Percentiles rank a stretch among this genome's conserved stretches.
phyloP scores from a whole-genome alignment of 371 early-diverging fungal genomes.

The Entomophthora muscae region DNA sequence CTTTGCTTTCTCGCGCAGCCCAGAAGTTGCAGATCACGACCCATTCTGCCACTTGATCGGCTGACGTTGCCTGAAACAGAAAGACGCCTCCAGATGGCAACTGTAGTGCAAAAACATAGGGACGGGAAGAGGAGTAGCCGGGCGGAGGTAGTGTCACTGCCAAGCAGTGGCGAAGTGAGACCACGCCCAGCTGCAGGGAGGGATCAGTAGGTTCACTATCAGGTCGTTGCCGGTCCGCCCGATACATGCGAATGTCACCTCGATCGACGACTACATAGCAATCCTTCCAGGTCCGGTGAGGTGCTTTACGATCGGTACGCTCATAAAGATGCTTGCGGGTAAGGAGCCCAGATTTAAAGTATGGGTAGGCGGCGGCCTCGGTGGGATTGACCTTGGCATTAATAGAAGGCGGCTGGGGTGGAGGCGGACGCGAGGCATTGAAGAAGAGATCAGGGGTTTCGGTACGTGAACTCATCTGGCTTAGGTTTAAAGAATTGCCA shows the following conservation, averaged over 20 bases:
- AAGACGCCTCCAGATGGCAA: slow-evolving; percentile 57
- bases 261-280: slow-evolving; percentile 49
- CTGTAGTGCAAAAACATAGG: slow-evolving; percentile 64
- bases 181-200: slow-evolving; percentile 26
- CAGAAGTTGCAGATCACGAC: slow-evolving; percentile 71
- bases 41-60: slow-evolving; percentile 57
- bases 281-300: slow-evolving; percentile 71
- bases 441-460: slow-evolving; percentile 6
- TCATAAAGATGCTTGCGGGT: slow-evolving; percentile 73
- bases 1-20: slow-evolving; percentile 74
- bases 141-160: slow-evolving; percentile 62
- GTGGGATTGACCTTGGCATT: neutral
- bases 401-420: neutral
- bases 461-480: slow-evolving; percentile 3
- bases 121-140: slow-evolving; percentile 58
- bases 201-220: slow-evolving; percentile 17
- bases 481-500: slow-evolving; percentile 9
- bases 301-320: slow-evolving; percentile 53
- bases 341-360: slow-evolving; percentile 53
- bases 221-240: slow-evolving; percentile 27
- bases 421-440: slow-evolving; percentile 3
- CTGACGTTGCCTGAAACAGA: slow-evolving; percentile 57
- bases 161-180: slow-evolving; percentile 56
- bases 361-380: slow-evolving; percentile 15
- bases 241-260: slow-evolving; percentile 61